Evolutionary conservation across 2,329 filamentous ascomycete genomes (phyloP), one percentile per base, ranked within the genome.

Genomic region (Mycocentrospora acerina): DNA sequence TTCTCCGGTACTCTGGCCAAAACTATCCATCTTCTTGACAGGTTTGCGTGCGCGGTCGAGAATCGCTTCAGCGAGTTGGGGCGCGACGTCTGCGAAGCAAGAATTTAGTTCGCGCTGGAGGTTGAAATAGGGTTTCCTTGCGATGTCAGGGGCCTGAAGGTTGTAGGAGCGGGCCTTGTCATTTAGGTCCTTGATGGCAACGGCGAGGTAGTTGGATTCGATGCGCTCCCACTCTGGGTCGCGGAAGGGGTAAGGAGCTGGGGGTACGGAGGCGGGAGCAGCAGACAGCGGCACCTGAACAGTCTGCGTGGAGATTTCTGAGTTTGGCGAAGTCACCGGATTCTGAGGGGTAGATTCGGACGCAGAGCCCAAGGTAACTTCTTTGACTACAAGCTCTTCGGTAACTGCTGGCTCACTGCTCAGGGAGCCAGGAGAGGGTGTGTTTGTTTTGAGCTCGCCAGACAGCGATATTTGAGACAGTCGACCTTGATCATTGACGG

Each of bases 101-200:
- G 80, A 75, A 19, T 76, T 77, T 12, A 97, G 75, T 68, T 98
- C 93, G 32, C 91, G 81, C 29, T 90, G 81, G 7, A 97, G 79
- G 2, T 77, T 83, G 60, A 89, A 90, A 66, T 97, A 97, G 0
- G 91, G 88, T 66, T 95, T 95, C 69, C 93, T 94, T 2, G 91
- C 90, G 2, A 95, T 76, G 37, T 89, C 85, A 0, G 93, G 93
- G 0, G 93, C 91, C 82, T 95, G 91, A 3, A 97, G 79, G 57
- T 97, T 97, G 73, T 98, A 98, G 11, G 87, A 87, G 17, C 93
- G 81, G 7, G 89, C 85, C 32, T 94, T 75, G 19, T 71, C 68
- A 67, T 97, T 97, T 39, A 97, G 80, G 40, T 88, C 82, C 31
- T 79, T 77, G 49, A 98, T 79, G 4, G 88, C 81, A 4, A 93